Base-by-base conservation (phyloP, 805 yeast genomes). In the Candida xiaguanensis region DNA sequence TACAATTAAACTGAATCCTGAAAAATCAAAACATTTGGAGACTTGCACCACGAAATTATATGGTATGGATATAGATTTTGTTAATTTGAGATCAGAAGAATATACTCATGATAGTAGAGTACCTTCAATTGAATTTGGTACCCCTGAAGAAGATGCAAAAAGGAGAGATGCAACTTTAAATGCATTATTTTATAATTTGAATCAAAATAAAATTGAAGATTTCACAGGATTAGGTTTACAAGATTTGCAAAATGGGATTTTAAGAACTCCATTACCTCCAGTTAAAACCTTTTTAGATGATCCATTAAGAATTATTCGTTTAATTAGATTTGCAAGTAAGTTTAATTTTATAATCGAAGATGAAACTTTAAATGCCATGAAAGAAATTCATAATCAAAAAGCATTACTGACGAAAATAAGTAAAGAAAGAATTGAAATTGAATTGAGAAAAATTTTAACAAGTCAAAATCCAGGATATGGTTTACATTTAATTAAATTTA, bases 141-240 rank as follows among this genome's bases (percentile, higher is more conserved):
- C 98, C 0, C 91, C 98, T 0, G 74, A 77, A 45, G 85, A 91
- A 55, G 99, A 93, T 60, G 96, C 98, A 0, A 66, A 78, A 47
- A 74, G 99, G 52, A 72, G 99, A 55, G 99, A 93, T 64, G 98
- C 98, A 2, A 93, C 99, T 0, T 65, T 93, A 38, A 93, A 93
- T 58, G 95, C 99, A 0, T 64, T 93, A 17, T 93, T 93, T 54
- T 93, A 84, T 61, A 93, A 93, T 59, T 72, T 93, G 38, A 74
- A 74, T 39, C 75, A 80, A 4, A 69, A 68, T 11, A 49, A 72
- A 42, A 80, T 93, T 17, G 99, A 93, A 57, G 99, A 93, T 60
- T 78, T 82, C 44, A 93, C 99, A 0, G 77, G 75, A 0, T 51
- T 59, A 15, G 99, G 99, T 0, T 53, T 90, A 4, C 55, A 72